Conservation (phyloP, 306 rosid genomes). For the Lotus japonicus region DNA sequence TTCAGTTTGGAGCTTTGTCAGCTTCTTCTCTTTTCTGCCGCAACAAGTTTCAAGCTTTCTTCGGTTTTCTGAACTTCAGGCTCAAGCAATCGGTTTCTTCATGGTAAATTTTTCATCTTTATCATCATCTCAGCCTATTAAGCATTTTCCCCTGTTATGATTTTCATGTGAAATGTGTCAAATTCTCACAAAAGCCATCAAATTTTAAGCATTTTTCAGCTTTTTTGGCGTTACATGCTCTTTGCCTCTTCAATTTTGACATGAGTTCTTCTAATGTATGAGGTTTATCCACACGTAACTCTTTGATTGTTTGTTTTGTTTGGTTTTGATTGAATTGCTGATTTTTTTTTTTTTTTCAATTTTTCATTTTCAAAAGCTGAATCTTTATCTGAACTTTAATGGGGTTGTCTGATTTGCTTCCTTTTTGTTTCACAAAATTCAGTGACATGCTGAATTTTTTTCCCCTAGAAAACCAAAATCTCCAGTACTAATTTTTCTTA, state of each 20-base stretch:
- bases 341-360: not conserved
- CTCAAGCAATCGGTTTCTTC: conserved; percentile 11
- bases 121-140: too few species aligned
- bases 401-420: not conserved
- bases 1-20: too few species aligned
- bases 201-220: not conserved
- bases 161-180: not conserved
- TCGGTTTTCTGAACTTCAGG: not conserved
- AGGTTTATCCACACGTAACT: too few species aligned
- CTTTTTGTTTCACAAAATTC: not conserved
- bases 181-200: not conserved
- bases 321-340: too few species aligned
- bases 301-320: not conserved
- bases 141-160: not conserved
- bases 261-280: not conserved
- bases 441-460: not conserved
- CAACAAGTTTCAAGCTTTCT: not conserved
- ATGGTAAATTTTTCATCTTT: conserved; percentile 23
- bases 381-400: not conserved
- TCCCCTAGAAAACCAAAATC: not conserved
- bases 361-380: not conserved
- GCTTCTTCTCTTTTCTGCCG: conserved; percentile 13
- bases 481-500: not conserved
- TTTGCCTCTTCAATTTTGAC: not conserved
- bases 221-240: not conserved